Conservation (phyloP, 805 yeast species). For the Starmerella gropengiesseri region DNA sequence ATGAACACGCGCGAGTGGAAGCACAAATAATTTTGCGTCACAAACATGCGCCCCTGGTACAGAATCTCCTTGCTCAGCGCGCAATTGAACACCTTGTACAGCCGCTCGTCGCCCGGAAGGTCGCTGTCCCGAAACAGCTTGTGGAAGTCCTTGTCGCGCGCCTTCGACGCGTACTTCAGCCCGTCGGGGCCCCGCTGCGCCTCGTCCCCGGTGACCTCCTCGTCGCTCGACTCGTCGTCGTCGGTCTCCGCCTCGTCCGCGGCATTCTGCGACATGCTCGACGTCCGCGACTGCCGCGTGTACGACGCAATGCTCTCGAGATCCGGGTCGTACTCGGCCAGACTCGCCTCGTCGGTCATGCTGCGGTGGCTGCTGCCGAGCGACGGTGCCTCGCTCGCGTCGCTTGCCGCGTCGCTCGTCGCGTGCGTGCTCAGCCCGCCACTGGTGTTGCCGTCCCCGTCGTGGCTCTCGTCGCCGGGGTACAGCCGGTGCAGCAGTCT, state of each 20-base stretch:
- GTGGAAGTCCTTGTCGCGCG: conserved; percentile 68
- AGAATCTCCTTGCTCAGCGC: conserved; percentile 80
- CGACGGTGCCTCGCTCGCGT: not conserved
- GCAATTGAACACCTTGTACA: conserved; percentile 47
- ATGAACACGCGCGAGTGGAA: conserved; percentile 82
- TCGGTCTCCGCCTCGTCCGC: not conserved
- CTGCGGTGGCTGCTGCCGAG: conserved; percentile 3
- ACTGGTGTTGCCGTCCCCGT: not conserved
- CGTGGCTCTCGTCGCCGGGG: not conserved
- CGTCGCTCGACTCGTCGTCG: conserved; percentile 6
- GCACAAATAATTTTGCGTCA: conserved; percentile 67
- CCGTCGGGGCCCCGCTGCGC: conserved; percentile 2
- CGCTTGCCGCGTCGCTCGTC: not conserved
- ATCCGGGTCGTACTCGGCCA: not conserved
- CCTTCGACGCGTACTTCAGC: conserved; percentile 39
- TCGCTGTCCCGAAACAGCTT: conserved; percentile 37
- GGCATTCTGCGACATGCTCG: not conserved
- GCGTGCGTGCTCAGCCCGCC: conserved; percentile 2
- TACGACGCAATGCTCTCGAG: conserved; percentile 3
- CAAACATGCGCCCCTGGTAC: conserved; percentile 75
- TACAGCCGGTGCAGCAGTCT: conserved; percentile 1
- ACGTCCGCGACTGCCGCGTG: conserved; percentile 3
- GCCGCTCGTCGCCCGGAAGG: conserved; percentile 11
- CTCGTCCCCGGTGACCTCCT: conserved; percentile 5
- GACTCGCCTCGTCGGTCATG: not conserved